phyloP scores from a whole-genome alignment of 2,329 filamentous ascomycete genomes.

The Cladosporium sp. region DNA sequence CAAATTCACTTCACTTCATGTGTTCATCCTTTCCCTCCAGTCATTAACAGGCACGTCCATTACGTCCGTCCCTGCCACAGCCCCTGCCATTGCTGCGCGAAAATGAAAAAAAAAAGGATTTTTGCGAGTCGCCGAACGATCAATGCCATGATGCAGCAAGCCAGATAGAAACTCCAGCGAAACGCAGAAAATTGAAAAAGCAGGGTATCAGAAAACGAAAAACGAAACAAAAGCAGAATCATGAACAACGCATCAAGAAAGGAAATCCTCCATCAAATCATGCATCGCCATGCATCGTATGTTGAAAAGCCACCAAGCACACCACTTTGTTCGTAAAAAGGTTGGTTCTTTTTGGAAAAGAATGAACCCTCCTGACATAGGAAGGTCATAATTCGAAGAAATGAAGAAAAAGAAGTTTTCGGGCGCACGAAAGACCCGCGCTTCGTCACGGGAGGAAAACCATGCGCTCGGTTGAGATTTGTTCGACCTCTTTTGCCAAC shows the following conservation, averaged over 20 bases:
- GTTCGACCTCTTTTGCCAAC: background rate
- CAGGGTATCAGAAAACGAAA: background rate
- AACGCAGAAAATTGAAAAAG: background rate
- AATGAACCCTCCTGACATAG: background rate
- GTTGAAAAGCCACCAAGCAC: conserved; percentile 1
- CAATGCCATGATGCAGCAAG: background rate
- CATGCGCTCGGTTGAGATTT: conserved; percentile 25
- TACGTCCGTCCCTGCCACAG: background rate
- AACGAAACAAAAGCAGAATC: background rate
- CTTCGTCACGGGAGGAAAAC: conserved; percentile 30
- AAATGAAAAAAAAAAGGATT: background rate
- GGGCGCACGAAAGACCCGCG: conserved; percentile 33
- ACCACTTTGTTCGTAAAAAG: background rate
- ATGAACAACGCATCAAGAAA: background rate
- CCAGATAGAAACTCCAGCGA: background rate
- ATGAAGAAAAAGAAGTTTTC: conserved; percentile 5
- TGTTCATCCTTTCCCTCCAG: background rate
- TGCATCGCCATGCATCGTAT: background rate
- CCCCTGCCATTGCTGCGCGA: background rate
- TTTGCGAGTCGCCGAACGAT: background rate
- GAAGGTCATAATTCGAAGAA: background rate
- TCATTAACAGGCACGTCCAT: background rate
- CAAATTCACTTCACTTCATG: background rate
- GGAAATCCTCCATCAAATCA: background rate
- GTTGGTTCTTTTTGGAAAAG: background rate